Evolutionary conservation across 2,329 filamentous ascomycete species (phyloP), one percentile per base, ranked within the genome.

Genomic region (Exophiala dermatitidis): DNA sequence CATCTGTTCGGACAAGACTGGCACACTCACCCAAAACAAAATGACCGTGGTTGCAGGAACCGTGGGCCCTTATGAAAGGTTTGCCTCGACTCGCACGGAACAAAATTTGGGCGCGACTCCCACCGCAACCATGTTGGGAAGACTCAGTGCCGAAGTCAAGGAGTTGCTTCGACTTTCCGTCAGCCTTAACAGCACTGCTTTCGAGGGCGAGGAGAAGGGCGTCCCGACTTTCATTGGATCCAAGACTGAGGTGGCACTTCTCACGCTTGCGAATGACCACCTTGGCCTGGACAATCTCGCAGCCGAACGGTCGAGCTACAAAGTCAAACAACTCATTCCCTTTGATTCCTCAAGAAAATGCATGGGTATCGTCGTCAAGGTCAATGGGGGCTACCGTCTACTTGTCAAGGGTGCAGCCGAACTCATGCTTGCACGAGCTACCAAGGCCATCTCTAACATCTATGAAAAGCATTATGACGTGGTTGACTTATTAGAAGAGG

Each of bases 1-100:
- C 0, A 84, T 91, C 34, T 91, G 87, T 69, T 90, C 86, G 3
- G 87, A 88, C 67, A 88, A 88, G 69, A 88, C 85, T 1, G 85
- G 85, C 46, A 88, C 85, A 3, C 70, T 88, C 12, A 88, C 85
- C 0, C 83, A 86, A 54, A 87, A 87, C 65, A 82, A 83, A 67
- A 87, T 87, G 84, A 85, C 83, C 4, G 85, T 89, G 1, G 85
- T 90, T 31, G 83, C 85, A 29, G 85, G 84, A 4, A 83, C 83
- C 3, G 69, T 88, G 38, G 84, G 84, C 31, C 77, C 76, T 9
- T 74, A 73, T 55, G 74, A 77, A 37, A 75, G 77, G 54, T 84
- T 84, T 65, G 61, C 58, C 19, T 49, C 54, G 5, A 50, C 58
- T 31, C 50, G 34, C 8, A 42, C 57, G 5, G 51, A 54, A 3